Evolutionary conservation across 371 early-diverging fungal genomes (phyloP).

Genomic region (Batrachochytrium dendrobatidis): DNA sequence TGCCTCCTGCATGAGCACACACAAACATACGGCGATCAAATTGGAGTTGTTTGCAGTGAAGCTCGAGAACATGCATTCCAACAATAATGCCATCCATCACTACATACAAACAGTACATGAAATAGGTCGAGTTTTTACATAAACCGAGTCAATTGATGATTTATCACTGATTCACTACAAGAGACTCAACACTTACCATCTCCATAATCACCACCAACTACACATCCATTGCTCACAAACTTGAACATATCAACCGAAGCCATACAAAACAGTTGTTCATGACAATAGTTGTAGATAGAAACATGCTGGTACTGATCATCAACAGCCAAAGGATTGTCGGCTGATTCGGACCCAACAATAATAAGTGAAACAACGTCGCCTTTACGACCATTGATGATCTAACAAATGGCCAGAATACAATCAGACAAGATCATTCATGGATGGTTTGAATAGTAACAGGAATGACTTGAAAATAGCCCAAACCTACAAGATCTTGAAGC

Average conservation of each 20-base stretch:
- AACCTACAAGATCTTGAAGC: not conserved
- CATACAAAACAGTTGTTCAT: constrained; percentile 7
- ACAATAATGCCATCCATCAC: constrained; percentile 59
- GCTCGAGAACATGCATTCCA: constrained; percentile 46
- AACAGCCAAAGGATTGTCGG: constrained; percentile 7
- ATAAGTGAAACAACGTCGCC: not conserved
- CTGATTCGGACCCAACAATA: too few species aligned
- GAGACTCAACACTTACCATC: constrained; percentile 3
- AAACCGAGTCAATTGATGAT: constrained; percentile 1
- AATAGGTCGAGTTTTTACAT: not conserved
- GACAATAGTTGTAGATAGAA: constrained; percentile 13
- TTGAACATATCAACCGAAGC: constrained; percentile 23
- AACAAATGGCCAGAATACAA: too few species aligned
- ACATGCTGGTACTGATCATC: constrained; percentile 23
- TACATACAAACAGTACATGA: not conserved
- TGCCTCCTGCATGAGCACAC: constrained; percentile 50
- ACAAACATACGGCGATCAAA: constrained; percentile 58
- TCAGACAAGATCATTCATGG: too few species aligned
- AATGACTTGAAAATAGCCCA: too few species aligned
- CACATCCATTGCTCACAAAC: constrained; percentile 15
- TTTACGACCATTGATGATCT: constrained; percentile 1
- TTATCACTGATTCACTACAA: constrained; percentile 34
- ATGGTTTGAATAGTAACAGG: too few species aligned
- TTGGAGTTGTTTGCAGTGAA: constrained; percentile 53
- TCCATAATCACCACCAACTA: constrained; percentile 9